Base-by-base conservation (phyloP, 352 stramenopile genomes). In the Aphanomyces astaci region DNA sequence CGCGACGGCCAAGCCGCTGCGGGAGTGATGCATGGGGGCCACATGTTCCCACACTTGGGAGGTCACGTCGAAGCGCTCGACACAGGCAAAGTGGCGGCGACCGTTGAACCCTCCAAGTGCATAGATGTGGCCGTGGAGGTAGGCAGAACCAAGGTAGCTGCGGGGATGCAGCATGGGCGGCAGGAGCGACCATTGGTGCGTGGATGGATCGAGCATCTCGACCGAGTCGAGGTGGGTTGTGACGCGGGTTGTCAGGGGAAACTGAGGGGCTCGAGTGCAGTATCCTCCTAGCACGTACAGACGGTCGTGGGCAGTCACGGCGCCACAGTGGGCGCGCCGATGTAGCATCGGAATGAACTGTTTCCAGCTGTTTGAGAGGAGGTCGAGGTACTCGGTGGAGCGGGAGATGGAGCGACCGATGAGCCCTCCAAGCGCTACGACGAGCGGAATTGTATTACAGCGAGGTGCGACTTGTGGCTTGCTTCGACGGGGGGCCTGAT, bases 51-150 rank as follows among this genome's bases (percentile, higher is more conserved):
- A 91, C 32, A 71, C 40, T 4, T 78, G 72, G 1, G 71, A 77
- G 39, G 75, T 27, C 2, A 86, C 24, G 56, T 86, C 66, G 31
- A 85, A 90, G 2, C 80, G 70, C 62, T 92, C 83, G 22, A 90
- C 81, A 0, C 75, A 78, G 0, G 72, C 73, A 3, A 89, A 63
- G 51, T 92, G 81, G 1, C 74, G 73, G n/a, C 80, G 76, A 0
- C 83, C 83, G 56, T 92, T 90, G 63, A 90, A 92, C 0, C 83
- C 83, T 1, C 83, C 83, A 1, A 92, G 75, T 0, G 73, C 80
- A 57, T 89, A 92, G 40, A 92, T 76, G 49, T 76, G 84, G 2
- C 77, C 70, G 25, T 76, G 73, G 4, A 87, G 69, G 7, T 79
- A 71, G 11, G 71, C 71, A 2, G 78, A 76, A 15, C 83, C 83